A percentile compares a stretch with the other conserved stretches of the same genome.
Evolutionary conservation across 495 filamentous ascomycete species (phyloP).

Genomic region (Tuber brumale): DNA sequence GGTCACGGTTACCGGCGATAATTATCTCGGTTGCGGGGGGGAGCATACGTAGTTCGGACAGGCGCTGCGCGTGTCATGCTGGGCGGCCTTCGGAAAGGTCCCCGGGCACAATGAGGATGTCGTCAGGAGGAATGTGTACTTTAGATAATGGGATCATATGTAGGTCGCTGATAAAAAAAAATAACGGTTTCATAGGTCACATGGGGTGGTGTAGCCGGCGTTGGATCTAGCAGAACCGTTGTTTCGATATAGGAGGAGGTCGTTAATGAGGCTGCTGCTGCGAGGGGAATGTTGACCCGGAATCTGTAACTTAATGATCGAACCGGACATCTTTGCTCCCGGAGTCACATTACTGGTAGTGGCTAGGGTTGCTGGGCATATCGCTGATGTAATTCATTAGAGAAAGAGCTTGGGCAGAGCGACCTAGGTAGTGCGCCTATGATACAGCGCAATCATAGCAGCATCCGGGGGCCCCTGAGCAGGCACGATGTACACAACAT

Average conservation of each 20-base stretch:
- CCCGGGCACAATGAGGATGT: conserved; percentile 81
- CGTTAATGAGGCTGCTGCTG: background rate
- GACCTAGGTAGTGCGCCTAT: too few species aligned
- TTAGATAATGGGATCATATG: conserved; percentile 32
- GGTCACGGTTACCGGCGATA: conserved; percentile 82
- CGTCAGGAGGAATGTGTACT: conserved; percentile 62
- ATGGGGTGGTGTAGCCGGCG: background rate
- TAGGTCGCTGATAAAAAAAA: conserved; percentile 10
- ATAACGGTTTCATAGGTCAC: background rate
- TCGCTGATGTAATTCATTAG: too few species aligned
- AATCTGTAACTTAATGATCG: too few species aligned
- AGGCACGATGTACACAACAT: too few species aligned
- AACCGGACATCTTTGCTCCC: too few species aligned
- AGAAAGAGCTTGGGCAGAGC: too few species aligned
- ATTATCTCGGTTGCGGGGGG: conserved; percentile 73
- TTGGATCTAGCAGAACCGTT: background rate
- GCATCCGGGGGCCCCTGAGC: too few species aligned
- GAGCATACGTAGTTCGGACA: conserved; percentile 69
- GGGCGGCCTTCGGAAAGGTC: conserved; percentile 71
- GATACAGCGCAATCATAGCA: too few species aligned
- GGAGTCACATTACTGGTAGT: too few species aligned
- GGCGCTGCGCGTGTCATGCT: conserved; percentile 63
- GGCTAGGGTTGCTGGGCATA: too few species aligned
- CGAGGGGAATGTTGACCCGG: background rate
- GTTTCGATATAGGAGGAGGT: background rate